Conservation (phyloP, 176 grass and related monocot genomes). For the Oryza longistaminata region DNA sequence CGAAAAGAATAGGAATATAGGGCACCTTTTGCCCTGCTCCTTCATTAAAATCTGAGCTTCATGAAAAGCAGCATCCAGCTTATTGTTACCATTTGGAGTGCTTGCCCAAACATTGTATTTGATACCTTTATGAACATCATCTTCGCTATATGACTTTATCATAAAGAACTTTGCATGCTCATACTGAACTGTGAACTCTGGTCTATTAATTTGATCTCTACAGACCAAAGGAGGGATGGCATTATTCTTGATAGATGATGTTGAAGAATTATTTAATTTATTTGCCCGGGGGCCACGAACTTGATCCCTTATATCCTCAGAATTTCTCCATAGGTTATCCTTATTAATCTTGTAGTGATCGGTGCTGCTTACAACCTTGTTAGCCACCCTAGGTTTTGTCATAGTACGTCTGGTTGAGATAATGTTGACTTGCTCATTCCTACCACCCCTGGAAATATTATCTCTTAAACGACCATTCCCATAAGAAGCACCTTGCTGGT, state of each 20-base stretch:
- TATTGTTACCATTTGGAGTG: constrained; percentile 75
- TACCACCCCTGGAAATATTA: constrained; percentile 13
- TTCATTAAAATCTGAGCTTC: constrained; percentile 56
- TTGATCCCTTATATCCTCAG: constrained; percentile 41
- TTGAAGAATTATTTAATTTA: constrained; percentile 36
- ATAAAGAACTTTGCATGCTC: constrained; percentile 84
- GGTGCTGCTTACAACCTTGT: background rate
- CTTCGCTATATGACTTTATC: constrained; percentile 91
- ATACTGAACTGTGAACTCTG: constrained; percentile 63
- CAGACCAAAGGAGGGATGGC: constrained; percentile 32
- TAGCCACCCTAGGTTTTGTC: constrained; percentile 9
- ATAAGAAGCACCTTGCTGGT: constrained; percentile 36
- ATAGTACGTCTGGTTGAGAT: constrained; percentile 30
- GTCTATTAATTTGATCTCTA: constrained; percentile 60
- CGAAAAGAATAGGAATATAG: constrained; percentile 91
- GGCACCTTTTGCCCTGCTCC: constrained; percentile 58
- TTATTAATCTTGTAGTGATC: constrained; percentile 32
- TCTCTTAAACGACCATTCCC: constrained; percentile 25
- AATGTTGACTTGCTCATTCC: constrained; percentile 37
- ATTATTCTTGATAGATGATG: constrained; percentile 28
- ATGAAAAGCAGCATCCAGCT: constrained; percentile 65
- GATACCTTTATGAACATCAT: constrained; percentile 83
- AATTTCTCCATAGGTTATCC: constrained; percentile 38
- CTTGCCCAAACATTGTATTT: constrained; percentile 90
- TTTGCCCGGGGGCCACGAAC: constrained; percentile 51